Evolutionary conservation across 1,284 basidiomycete species (phyloP), one percentile per base, ranked within the genome.

Genomic region (Malassezia arunalokei): DNA sequence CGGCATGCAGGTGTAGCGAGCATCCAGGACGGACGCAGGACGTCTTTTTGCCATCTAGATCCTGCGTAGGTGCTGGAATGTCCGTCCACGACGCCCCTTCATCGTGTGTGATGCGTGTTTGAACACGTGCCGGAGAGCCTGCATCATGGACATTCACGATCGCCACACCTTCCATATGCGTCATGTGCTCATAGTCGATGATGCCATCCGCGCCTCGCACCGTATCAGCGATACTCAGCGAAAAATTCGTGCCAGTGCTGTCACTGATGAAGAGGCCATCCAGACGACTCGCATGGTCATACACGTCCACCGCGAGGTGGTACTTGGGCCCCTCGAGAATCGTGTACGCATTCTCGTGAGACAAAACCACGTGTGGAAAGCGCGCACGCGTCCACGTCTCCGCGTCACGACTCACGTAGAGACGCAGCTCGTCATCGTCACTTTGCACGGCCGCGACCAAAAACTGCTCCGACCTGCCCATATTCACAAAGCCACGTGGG

Each of bases 201-300:
- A 83, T 90, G 8, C 91, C 92, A 58, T 79, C 75, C 42, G 80
- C 77, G 69, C 94, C 94, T 41, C 92, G 79, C 72, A 92, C 91
- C 7, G 92, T 96, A 68, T 91, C 83, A 66, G 83, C 80, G 49
- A 98, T 77, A 65, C 85, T 85, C 74, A 91, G 81, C n/a, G 91
- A 85, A 71, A 96, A 98, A 75, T 83, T 88, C 8, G 87, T 92
- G 2, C 94, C 94, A 60, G 94, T 87, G 38, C 84, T 86, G 74
- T 95, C 92, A 73, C 84, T 87, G 43, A 92, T 84, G 76, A 95
- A 98, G 5, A 98, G 77, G 2, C 89, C 92, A 1, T 92, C 92
- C 17, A 90, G 82, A 8, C 81, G 77, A 54, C 80, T 79, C 39
- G 77, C 76, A 15, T 57, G 57, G 47, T 71, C 68, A 15, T 68